phyloP scores from a whole-genome alignment of 257 asterid genomes.

The Leptodermis oblonga region DNA sequence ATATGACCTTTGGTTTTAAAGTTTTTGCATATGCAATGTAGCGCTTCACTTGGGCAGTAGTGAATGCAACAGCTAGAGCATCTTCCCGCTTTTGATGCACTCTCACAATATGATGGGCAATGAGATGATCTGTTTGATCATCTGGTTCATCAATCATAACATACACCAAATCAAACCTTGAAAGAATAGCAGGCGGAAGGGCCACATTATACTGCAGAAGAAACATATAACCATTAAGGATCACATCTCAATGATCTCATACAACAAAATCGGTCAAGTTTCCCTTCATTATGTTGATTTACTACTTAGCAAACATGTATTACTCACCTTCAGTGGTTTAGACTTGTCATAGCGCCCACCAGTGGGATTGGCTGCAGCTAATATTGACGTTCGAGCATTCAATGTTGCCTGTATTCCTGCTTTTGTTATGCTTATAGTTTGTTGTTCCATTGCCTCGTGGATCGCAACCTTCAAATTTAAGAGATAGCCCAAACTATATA shows the following conservation, averaged over 20 bases:
- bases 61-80: constrained; percentile 81
- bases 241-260: background rate
- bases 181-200: constrained; percentile 98
- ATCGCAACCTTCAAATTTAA: constrained; percentile 73
- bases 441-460: constrained; percentile 99
- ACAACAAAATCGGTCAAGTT: constrained; percentile 1
- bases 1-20: constrained; percentile 77
- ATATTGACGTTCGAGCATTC: constrained; percentile 94
- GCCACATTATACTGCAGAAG: constrained; percentile 91
- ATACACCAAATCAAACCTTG: constrained; percentile 95
- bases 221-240: constrained; percentile 20
- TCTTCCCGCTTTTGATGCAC: constrained; percentile 84
- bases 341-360: constrained; percentile 99
- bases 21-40: constrained; percentile 86
- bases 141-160: constrained; percentile 99
- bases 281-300: background rate
- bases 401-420: constrained; percentile 99
- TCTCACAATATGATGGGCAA: constrained; percentile 91
- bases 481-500: constrained; percentile 13
- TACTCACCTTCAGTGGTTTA: constrained; percentile 89
- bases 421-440: constrained; percentile 97
- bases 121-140: constrained; percentile 85
- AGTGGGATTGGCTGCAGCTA: constrained; percentile 98
- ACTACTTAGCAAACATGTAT: constrained; percentile 2
- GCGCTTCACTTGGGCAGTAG: constrained; percentile 80